Evolutionary conservation across 257 asterid species (phyloP).

Genomic region (Linaria vulgaris): DNA sequence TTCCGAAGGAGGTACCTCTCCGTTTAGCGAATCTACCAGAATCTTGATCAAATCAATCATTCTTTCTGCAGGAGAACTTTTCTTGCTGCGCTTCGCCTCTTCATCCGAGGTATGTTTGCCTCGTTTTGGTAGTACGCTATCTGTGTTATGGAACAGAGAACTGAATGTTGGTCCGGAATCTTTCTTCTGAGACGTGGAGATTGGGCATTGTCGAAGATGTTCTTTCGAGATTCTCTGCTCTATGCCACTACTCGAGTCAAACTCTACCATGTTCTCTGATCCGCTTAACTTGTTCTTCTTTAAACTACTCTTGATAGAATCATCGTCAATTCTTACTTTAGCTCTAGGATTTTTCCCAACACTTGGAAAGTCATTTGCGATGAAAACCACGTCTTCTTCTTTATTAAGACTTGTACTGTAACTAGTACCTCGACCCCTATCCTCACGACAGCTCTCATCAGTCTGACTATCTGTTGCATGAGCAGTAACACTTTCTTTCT

Average conservation of each 20-base stretch:
- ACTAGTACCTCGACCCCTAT: no score
- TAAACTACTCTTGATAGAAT: background rate
- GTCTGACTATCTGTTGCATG: background rate
- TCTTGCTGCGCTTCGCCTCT: slow-evolving; percentile 3
- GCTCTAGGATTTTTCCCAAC: slow-evolving; percentile 6
- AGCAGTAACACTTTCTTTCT: slow-evolving; percentile 10
- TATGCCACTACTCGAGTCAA: background rate
- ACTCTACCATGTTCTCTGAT: slow-evolving; percentile 2
- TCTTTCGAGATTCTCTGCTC: background rate
- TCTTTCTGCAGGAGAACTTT: slow-evolving; percentile 5
- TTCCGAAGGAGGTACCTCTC: slow-evolving; percentile 14
- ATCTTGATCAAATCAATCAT: slow-evolving; percentile 35
- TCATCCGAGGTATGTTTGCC: background rate
- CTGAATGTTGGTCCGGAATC: slow-evolving; percentile 1
- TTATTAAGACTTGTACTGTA: no score
- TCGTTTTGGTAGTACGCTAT: background rate
- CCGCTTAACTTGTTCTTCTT: no score
- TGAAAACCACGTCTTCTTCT: background rate
- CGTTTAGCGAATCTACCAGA: slow-evolving; percentile 32
- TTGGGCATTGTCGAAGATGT: background rate
- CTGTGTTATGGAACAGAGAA: background rate
- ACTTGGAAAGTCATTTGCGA: no score
- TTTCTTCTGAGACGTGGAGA: slow-evolving; percentile 3
- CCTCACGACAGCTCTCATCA: no score
- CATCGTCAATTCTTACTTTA: background rate